Base-by-base conservation (phyloP, 2,329 filamentous ascomycete species). In the Hypoxylon sp. region DNA sequence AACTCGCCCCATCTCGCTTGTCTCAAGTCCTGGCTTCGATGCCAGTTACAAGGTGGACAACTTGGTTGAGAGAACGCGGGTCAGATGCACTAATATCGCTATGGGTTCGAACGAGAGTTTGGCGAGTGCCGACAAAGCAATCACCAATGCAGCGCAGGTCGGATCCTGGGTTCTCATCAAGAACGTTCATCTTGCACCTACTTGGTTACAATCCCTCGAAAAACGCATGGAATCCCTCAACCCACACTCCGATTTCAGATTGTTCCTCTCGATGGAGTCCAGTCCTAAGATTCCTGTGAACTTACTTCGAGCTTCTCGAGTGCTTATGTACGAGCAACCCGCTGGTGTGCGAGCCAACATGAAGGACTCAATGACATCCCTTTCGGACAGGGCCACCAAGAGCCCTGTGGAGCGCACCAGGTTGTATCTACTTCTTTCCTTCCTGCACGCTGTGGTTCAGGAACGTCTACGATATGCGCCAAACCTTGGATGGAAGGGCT, bases 41-140 rank as follows among this genome's bases (percentile, higher is more conserved):
- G 97, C 97, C 59, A 97, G 93, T 79, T 99, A 98, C 89, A 99
- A 99, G 85, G 96, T 99, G 67, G 96, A 99, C 80, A 93, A 91
- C 68, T 86, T 99, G 59, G 97, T 98, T 31, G 93, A 97, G 80
- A 89, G 93, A 72, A 91, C 89, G 79, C 88, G 89, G 65, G 91
- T 93, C 56, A 90, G 88, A 60, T 99, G 96, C 82, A 94, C 94
- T 65, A 98, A 98, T 80, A 98, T 99, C 77, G 97, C 97, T 75
- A 99, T 99, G 96, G 96, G 96, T 77, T 98, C 96, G 50, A 97
- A 97, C 76, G 96, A 99, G 84, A 93, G 94, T 78, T 85, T 97
- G 17, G 90, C 94, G 64, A 96, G 91, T 69, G 96, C 96, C 17
- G 96, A 99, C 85, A 97, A 97, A 81, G 96, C 97, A 31, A 94